phyloP scores from a whole-genome alignment of 306 rosid species.

The Prosopis cineraria region DNA sequence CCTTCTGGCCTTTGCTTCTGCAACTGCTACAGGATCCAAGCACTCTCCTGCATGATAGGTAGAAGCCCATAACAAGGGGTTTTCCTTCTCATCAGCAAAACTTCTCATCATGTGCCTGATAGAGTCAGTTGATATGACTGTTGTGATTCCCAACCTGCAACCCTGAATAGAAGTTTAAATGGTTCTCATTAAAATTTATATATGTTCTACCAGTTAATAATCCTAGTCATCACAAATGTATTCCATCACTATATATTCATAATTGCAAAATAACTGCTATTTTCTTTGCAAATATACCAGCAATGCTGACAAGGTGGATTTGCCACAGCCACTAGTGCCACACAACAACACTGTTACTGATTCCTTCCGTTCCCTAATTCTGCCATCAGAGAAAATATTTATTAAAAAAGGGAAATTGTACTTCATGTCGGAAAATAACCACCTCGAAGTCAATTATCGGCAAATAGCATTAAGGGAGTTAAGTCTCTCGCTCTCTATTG shows the following conservation, averaged over 20 bases:
- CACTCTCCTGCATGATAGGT: slow-evolving; percentile 92
- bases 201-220: background rate
- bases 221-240: slow-evolving; percentile 5
- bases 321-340: slow-evolving; percentile 97
- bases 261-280: slow-evolving; percentile 21
- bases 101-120: slow-evolving; percentile 95
- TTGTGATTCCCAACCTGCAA: slow-evolving; percentile 82
- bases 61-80: slow-evolving; percentile 84
- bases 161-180: slow-evolving; percentile 52
- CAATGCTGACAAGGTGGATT: slow-evolving; percentile 84
- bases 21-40: slow-evolving; percentile 81
- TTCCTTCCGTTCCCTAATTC: slow-evolving; percentile 84
- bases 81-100: slow-evolving; percentile 75
- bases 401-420: background rate
- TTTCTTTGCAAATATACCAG: slow-evolving; percentile 60
- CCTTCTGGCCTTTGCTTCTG: slow-evolving; percentile 76
- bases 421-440: slow-evolving; percentile 1
- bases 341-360: slow-evolving; percentile 81
- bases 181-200: background rate
- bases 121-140: slow-evolving; percentile 82
- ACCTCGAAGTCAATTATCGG: background rate
- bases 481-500: background rate
- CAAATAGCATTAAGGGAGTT: background rate
- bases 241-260: slow-evolving; percentile 19
- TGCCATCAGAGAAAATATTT: slow-evolving; percentile 34